Percentiles rank a stretch among this genome's conserved stretches.
These are phyloP conservation scores for Trichophyton schoenleinii DNA, from an alignment of 2,329 filamentous ascomycete genomes.

Conservation along the genomic window DNA sequence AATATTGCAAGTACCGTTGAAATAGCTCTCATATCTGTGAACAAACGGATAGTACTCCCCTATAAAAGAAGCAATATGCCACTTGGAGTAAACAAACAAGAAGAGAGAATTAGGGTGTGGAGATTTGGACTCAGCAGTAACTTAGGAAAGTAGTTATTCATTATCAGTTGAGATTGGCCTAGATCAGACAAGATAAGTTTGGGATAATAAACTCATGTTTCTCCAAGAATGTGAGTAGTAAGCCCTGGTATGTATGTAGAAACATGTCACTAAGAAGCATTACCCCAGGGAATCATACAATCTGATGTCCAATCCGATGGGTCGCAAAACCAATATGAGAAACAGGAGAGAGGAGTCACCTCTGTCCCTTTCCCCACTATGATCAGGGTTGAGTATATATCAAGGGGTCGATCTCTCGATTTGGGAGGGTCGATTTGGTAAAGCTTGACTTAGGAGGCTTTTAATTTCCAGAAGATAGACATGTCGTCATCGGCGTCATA, in stretches of 20 bases:
- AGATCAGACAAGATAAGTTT: too few species aligned
- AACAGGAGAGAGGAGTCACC: background rate
- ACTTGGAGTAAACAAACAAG: background rate
- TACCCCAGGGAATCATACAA: background rate
- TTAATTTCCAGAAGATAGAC: background rate
- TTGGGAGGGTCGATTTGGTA: background rate
- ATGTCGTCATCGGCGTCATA: background rate
- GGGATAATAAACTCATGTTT: too few species aligned
- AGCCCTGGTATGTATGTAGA: too few species aligned
- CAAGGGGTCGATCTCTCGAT: background rate
- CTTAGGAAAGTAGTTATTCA: background rate
- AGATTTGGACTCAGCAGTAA: background rate
- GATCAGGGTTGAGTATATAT: background rate
- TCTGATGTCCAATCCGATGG: background rate
- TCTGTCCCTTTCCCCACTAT: background rate
- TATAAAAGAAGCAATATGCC: background rate
- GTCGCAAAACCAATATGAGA: background rate
- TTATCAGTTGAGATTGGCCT: background rate
- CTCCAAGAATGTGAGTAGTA: too few species aligned
- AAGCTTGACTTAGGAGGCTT: background rate
- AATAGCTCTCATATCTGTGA: background rate
- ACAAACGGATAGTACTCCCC: background rate
- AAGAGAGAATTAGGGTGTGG: background rate
- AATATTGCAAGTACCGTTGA: too few species aligned
- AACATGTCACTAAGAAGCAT: too few species aligned